Base-by-base conservation (phyloP, 352 stramenopile species). In the Saprolegnia diclina region DNA sequence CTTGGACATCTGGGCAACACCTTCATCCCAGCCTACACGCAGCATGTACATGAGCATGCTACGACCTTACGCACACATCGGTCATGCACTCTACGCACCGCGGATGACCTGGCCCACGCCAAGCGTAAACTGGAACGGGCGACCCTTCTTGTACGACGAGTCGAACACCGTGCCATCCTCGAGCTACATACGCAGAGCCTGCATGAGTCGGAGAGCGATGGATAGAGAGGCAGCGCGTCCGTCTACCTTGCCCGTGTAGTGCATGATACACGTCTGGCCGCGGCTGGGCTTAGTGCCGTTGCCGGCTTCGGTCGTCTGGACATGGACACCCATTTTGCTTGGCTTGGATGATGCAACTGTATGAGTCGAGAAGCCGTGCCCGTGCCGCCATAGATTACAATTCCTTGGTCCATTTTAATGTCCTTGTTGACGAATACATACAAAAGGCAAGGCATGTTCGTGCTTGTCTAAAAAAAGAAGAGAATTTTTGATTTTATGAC, bases 211-310 rank as follows among this genome's bases (percentile, higher is more conserved):
- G 3, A 48, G 2, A 14, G 11, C 18, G 42, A 35, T 35, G 29
- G 29, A 5, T 35, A 35, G 29, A 6, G 29, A 35, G 29, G 29
- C 29, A 35, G 29, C 29, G 29, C 29, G 29, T 35, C 29, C n/a
- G 5, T 6, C 29, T 65, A 93, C 74, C 71, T 85, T 87, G 68
- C 83, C 86, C 16, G 76, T 82, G 77, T 94, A 94, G 72, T 94
- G 86, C 79, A 94, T 91, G 21, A 89, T 80, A 65, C 91, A 77
- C 24, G 77, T 90, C 64, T 94, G 80, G 29, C 86, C 86, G 50
- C 77, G 80, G 53, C 61, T 32, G 16, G 83, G 83, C 24, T 22
- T 38, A 18, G 35, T 35, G 32, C 56, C 56, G 24, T 65, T 65
- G 32, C 56, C 56, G n/a, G 56, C 19, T 37, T 65, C 9, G 13